Evolutionary conservation across 169 alveolate genomes (phyloP), one percentile per base, ranked within the genome.

Genomic region (Babesia caballi): DNA sequence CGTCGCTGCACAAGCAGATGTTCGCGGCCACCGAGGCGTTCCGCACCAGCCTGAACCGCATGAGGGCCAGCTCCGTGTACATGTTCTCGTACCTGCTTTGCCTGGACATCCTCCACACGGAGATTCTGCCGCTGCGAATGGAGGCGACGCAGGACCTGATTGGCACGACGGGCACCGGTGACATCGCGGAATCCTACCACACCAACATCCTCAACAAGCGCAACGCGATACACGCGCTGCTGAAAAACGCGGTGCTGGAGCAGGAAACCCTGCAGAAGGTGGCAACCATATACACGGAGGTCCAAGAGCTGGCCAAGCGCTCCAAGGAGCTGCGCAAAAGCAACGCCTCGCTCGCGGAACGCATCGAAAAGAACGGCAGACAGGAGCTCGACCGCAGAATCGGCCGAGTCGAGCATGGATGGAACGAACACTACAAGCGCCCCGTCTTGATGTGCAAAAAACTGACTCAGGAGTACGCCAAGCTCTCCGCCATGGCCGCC

Each of bases 381-480:
- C 21, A 4, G 8, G 8, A 9, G 28, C 44, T 63, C 1, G 30
- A 63, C 8, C 27, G 33, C 46, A 47, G 50, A 25, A 63, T 63
- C 21, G 7, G 61, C 6, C 50, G 49, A 11, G 73, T 63, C 25
- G 73, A 46, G 1, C 44, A 47, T 4, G 73, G 21, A 32, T 63
- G 73, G 73, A 47, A 63, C 25, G 35, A 44, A n/a, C 58, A 63
- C 17, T 63, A 63, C 60, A 63, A 30, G 30, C 60, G 73, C 36
- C 73, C 73, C 17, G 30, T 63, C 17, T 15, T 63, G 35, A 63
- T 63, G 73, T 19, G 42, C 23, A 49, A 42, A 6, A 63, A 63
- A 23, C 50, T 63, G 58, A 46, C n/a, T 23, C 25, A 63, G n/a
- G 73, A 44, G 38, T 47, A 46, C 36, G 15, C 5, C 1, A 44